Evolutionary conservation across 179 eudicot species (phyloP).

Genomic region (Spergularia azorica): DNA sequence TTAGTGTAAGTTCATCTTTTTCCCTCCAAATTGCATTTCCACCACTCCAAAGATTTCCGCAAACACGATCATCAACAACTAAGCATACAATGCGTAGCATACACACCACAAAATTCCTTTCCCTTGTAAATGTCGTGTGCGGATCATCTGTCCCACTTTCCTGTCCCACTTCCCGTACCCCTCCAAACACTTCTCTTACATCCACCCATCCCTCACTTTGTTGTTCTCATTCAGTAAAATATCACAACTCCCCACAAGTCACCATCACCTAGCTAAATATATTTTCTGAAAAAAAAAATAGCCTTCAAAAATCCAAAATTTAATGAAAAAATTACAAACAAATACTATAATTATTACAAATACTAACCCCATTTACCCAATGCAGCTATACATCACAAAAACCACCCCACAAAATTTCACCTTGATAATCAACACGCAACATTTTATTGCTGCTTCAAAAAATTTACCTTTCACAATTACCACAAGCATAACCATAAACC

Average conservation of each 20-base stretch:
- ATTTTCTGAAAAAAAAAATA: background rate
- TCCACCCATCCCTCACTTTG: slow-evolving; percentile 16
- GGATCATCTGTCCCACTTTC: no score
- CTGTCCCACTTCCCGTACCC: background rate
- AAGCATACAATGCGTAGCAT: background rate
- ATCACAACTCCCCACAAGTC: background rate
- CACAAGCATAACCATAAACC: no score
- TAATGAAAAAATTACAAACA: background rate
- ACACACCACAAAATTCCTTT: slow-evolving; percentile 3
- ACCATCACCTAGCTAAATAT: background rate
- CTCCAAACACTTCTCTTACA: background rate
- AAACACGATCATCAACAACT: background rate
- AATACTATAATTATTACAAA: background rate
- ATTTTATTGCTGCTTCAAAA: no score
- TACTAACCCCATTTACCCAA: no score
- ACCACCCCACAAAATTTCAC: no score
- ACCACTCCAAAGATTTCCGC: background rate
- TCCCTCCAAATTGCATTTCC: background rate
- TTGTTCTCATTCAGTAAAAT: background rate
- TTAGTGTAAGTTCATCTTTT: background rate
- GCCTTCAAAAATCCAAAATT: background rate
- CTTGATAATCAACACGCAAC: no score
- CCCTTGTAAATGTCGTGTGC: background rate
- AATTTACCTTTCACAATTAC: no score
- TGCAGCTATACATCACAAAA: no score